Evolutionary conservation across 345 rosid genomes (phyloP).

Genomic region (Xanthoceras sorbifolium): DNA sequence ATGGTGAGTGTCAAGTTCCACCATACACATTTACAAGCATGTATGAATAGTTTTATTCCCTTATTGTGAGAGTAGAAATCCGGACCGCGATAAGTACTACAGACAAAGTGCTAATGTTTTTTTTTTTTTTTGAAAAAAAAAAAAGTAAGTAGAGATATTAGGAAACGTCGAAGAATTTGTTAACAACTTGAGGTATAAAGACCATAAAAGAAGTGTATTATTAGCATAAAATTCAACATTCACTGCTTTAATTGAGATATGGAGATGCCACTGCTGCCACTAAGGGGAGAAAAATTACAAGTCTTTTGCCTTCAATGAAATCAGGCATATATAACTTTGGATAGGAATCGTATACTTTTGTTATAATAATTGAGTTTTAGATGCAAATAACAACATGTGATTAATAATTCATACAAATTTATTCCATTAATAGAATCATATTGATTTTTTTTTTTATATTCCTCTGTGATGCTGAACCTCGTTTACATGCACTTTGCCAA

Average conservation of each 20-base stretch:
- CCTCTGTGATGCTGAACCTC: not conserved
- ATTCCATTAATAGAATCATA: slow-evolving; percentile 20
- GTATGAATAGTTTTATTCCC: too few species aligned
- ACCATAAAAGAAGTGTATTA: slow-evolving; percentile 30
- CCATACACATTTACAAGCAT: too few species aligned
- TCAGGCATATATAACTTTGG: slow-evolving; percentile 5
- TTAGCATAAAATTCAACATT: slow-evolving; percentile 28
- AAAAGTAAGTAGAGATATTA: slow-evolving; percentile 1
- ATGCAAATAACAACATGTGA: slow-evolving; percentile 22
- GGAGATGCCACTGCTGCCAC: slow-evolving; percentile 32
- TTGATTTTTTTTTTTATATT: slow-evolving; percentile 16
- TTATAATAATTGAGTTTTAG: slow-evolving; percentile 31
- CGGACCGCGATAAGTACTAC: too few species aligned
- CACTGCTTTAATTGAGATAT: not conserved
- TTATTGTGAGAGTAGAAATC: too few species aligned
- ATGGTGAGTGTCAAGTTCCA: too few species aligned
- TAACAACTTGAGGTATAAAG: slow-evolving; percentile 34
- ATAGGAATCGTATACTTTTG: slow-evolving; percentile 34
- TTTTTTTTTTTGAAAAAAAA: not conserved
- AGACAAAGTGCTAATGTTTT: not conserved
- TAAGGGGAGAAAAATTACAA: slow-evolving; percentile 5
- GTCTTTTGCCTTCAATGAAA: slow-evolving; percentile 8
- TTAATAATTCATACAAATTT: not conserved
- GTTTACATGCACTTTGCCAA: not conserved
- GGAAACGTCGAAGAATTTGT: slow-evolving; percentile 29